Percentiles rank a stretch among this genome's conserved stretches.
These are phyloP conservation scores for Saccharum officinarum DNA, from an alignment of 176 grass and related monocot genomes.

Conservation along the genomic window DNA sequence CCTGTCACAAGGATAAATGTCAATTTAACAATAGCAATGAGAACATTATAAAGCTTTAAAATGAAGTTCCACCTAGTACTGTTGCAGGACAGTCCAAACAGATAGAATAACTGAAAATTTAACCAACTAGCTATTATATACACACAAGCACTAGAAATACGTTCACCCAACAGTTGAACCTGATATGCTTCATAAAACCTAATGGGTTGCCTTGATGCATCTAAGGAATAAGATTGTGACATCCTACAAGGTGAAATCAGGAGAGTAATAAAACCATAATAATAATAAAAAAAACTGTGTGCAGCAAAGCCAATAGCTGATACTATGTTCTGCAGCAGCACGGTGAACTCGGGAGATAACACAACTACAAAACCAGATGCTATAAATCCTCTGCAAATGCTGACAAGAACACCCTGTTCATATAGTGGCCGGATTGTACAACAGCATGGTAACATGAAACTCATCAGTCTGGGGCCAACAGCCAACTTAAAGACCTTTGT, in stretches of 20 bases:
- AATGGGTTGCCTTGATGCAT: neutral
- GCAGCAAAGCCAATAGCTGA: neutral
- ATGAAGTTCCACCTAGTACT: neutral
- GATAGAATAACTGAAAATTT: neutral
- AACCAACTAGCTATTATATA: neutral
- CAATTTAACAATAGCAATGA: constrained; percentile 13
- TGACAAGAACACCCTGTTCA: neutral
- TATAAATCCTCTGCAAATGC: neutral
- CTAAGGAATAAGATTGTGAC: neutral
- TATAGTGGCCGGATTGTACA: neutral
- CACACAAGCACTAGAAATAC: neutral
- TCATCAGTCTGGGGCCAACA: neutral
- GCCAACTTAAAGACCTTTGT: neutral
- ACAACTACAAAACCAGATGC: neutral
- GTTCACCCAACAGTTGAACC: neutral
- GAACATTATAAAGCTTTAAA: neutral
- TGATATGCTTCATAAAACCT: neutral
- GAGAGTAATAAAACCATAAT: neutral
- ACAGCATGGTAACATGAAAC: neutral
- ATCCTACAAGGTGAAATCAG: neutral
- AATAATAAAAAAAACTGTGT: neutral
- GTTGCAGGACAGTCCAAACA: neutral
- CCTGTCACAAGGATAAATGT: constrained; percentile 45
- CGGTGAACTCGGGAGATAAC: neutral
- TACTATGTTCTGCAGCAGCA: neutral